Base-by-base conservation (phyloP, 495 filamentous ascomycete species). In the Tuber calosporum region DNA sequence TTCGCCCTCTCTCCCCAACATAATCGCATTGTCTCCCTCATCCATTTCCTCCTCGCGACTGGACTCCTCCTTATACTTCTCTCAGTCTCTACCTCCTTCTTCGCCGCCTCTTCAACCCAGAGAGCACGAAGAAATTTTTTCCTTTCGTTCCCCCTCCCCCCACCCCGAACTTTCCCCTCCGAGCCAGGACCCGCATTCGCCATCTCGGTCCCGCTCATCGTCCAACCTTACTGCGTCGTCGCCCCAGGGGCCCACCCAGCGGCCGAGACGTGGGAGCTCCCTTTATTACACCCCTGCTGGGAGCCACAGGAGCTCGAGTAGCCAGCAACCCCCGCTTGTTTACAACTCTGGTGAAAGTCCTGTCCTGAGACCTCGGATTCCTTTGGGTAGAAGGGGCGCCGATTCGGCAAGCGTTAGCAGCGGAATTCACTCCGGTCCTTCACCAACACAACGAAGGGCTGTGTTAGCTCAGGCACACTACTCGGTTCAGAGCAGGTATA, bases 51-150 rank as follows among this genome's bases (percentile, higher is more conserved):
- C 53, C 34, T 62, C 53, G 34, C 53, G 53, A 1, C 30, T 34
- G 26, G 75, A 74, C 71, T 73, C 76, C 30, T 68, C 75, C 62
- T 70, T 73, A 70, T 68, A 77, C 73, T 77, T 77, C 53, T 77
- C 75, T 36, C 75, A 77, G 74, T 75, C 70, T 83, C 85, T 84
- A 84, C 72, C 79, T 53, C 72, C 74, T 36, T 80, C 77, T 39
- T 76, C 71, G 45, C 78, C 78, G 62, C 71, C 78, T n/a, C 74
- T 80, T 71, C 69, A 74, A 70, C 69, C 79, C 26, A 67, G 48
- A 72, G 71, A 77, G 73, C 68, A 75, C 71, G 70, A 73, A 74
- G 48, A 72, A 58, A 43, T 38, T 69, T 79, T 77, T 58, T 75
- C 72, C 13, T 38, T 75, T 70, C 79, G 76, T 38, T 70, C 77